Evolutionary conservation across 2,329 filamentous ascomycete species (phyloP).

Genomic region (Exophiala mesophila): DNA sequence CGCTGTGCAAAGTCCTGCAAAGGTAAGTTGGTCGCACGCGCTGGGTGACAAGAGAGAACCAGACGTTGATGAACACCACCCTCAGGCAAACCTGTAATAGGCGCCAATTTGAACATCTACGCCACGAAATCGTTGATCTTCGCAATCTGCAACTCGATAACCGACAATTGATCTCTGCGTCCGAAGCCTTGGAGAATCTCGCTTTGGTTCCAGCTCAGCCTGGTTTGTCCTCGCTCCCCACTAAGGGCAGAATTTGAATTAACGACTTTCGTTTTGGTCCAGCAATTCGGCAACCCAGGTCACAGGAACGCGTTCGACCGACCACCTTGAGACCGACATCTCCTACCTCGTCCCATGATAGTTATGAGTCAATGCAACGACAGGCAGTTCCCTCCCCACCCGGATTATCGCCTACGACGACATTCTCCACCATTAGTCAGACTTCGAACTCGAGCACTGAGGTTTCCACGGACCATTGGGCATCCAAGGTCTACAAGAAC

Average conservation of each 20-base stretch:
- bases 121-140: constrained; percentile 22
- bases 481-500: constrained; percentile 35
- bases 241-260: neutral
- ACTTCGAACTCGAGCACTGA: constrained; percentile 22
- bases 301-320: constrained; percentile 19
- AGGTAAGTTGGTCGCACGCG: constrained; percentile 34
- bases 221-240: constrained; percentile 3
- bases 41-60: constrained; percentile 9
- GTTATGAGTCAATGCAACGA: constrained; percentile 16
- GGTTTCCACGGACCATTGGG: constrained; percentile 37
- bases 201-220: constrained; percentile 14
- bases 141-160: constrained; percentile 16
- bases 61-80: too few species aligned
- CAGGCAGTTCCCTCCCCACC: constrained; percentile 20
- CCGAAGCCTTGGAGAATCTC: constrained; percentile 16
- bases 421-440: constrained; percentile 24
- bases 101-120: constrained; percentile 14
- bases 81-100: constrained; percentile 16
- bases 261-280: neutral
- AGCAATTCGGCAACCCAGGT: constrained; percentile 15
- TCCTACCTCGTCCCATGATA: constrained; percentile 20
- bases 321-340: constrained; percentile 18
- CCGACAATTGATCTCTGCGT: constrained; percentile 14
- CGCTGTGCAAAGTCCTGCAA: constrained; percentile 41
- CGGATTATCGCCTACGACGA: constrained; percentile 20